These are phyloP conservation scores for Cutaneotrichosporon mucoides DNA, from an alignment of 1,284 basidiomycete species.

Conservation along the genomic window DNA sequence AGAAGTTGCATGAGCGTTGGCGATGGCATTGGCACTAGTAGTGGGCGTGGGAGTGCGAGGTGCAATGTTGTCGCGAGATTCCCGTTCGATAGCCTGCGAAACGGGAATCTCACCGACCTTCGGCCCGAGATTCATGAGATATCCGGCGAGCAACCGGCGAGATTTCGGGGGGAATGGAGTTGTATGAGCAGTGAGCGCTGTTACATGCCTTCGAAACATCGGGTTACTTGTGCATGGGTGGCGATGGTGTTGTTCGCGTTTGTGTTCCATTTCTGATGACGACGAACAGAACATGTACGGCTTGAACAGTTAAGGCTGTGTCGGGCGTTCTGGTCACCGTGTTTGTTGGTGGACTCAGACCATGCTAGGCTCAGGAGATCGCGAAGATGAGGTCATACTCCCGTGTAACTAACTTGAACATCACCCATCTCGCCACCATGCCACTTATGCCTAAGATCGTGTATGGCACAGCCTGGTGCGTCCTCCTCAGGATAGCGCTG, in stretches of 20 bases:
- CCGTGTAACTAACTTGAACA: background rate
- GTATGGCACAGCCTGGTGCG: slow-evolving; percentile 66
- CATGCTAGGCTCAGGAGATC: too few species aligned
- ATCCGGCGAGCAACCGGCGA: background rate
- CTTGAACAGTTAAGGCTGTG: too few species aligned
- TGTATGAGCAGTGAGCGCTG: too few species aligned
- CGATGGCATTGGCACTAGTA: too few species aligned
- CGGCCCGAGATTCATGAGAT: background rate
- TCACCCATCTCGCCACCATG: background rate
- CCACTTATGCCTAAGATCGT: slow-evolving; percentile 53
- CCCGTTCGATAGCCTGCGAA: background rate
- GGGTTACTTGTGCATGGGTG: too few species aligned
- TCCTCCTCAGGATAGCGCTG: background rate
- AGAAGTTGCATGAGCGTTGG: background rate
- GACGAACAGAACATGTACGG: too few species aligned
- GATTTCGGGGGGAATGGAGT: background rate
- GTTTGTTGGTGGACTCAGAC: too few species aligned
- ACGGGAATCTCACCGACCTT: background rate
- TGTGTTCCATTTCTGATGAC: too few species aligned
- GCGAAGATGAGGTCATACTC: background rate
- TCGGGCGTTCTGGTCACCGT: too few species aligned
- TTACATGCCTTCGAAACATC: too few species aligned
- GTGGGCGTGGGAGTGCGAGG: too few species aligned
- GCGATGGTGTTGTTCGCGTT: too few species aligned
- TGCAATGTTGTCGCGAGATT: background rate